These are phyloP conservation scores for Polytrichum formosum DNA, from an alignment of 225 moss, liverwort and hornwort genomes.

Conservation along the genomic window DNA sequence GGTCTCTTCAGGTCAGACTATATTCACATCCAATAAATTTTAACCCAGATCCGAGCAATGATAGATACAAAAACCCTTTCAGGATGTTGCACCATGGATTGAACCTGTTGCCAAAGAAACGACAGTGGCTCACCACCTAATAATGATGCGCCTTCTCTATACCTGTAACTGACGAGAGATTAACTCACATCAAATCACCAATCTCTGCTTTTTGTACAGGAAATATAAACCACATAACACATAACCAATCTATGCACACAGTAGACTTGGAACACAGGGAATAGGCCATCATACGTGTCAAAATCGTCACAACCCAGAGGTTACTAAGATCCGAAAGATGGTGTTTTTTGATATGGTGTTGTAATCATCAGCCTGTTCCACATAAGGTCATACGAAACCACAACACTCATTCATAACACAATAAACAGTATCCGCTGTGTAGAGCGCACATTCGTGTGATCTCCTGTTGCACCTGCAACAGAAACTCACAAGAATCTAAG, in stretches of 20 bases:
- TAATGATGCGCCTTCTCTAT: constrained; percentile 14
- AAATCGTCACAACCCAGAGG: constrained; percentile 10
- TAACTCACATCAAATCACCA: constrained; percentile 21
- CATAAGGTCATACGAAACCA: neutral
- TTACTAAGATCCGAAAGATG: constrained; percentile 15
- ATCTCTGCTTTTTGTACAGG: constrained; percentile 36
- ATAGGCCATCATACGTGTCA: constrained; percentile 13
- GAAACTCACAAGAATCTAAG: too few relatives aligned
- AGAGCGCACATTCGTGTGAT: neutral
- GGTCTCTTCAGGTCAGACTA: too few relatives aligned
- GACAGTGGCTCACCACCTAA: constrained; percentile 40
- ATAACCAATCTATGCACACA: too few relatives aligned
- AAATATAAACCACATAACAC: neutral
- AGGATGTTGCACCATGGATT: constrained; percentile 36
- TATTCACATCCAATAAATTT: too few relatives aligned
- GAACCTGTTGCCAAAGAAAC: constrained; percentile 28
- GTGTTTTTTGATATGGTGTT: constrained; percentile 8
- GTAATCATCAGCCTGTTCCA: constrained; percentile 7
- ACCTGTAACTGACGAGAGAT: constrained; percentile 47
- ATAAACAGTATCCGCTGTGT: too few relatives aligned
- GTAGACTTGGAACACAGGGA: too few relatives aligned
- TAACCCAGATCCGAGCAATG: too few relatives aligned
- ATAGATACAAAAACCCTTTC: too few relatives aligned
- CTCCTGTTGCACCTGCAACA: too few relatives aligned
- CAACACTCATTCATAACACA: neutral